Percentiles rank a stretch among this genome's conserved stretches.
Conservation (phyloP, 352 stramenopile genomes). For the Phytophthora hybrid region DNA sequence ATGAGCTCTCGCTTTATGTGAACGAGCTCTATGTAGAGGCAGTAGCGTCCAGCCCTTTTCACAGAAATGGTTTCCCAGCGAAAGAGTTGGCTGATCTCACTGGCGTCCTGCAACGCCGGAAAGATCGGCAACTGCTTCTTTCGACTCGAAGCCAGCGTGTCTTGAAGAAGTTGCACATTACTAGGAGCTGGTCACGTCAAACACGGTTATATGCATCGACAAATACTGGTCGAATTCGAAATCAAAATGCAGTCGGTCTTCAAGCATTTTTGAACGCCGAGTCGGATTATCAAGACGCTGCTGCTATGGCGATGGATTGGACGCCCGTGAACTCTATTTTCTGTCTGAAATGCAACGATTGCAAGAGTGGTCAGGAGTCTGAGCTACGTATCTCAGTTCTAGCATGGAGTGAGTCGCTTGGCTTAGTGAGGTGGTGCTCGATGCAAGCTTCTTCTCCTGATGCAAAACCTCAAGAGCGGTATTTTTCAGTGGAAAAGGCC, state of each 20-base stretch:
- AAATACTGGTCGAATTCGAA: slow-evolving; percentile 4
- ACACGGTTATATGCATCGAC: slow-evolving; percentile 4
- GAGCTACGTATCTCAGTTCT: slow-evolving; percentile 16
- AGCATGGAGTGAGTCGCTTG: slow-evolving; percentile 20
- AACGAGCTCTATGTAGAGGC: slow-evolving; percentile 61
- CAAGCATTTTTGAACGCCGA: slow-evolving; percentile 22
- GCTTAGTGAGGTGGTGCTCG: slow-evolving; percentile 17
- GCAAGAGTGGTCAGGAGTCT: not conserved
- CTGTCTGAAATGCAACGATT: slow-evolving; percentile 6
- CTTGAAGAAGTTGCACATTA: slow-evolving; percentile 49
- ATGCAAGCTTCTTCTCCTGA: slow-evolving; percentile 2
- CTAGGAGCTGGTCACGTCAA: slow-evolving; percentile 26
- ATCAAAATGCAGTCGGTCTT: not conserved
- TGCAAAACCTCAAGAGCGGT: slow-evolving; percentile 4
- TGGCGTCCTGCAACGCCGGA: slow-evolving; percentile 38
- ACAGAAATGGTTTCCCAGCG: slow-evolving; percentile 21
- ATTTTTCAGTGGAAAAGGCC: slow-evolving; percentile 29
- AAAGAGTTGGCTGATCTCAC: slow-evolving; percentile 37
- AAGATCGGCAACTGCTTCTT: slow-evolving; percentile 48
- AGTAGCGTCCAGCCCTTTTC: slow-evolving; percentile 56
- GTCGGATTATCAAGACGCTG: slow-evolving; percentile 4
- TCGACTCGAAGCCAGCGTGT: slow-evolving; percentile 43
- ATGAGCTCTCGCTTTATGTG: slow-evolving; percentile 44
- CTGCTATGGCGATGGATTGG: slow-evolving; percentile 18
- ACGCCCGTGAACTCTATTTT: slow-evolving; percentile 27